Base-by-base conservation (phyloP, 331 rosid genomes). In the Prunus yedoensis region DNA sequence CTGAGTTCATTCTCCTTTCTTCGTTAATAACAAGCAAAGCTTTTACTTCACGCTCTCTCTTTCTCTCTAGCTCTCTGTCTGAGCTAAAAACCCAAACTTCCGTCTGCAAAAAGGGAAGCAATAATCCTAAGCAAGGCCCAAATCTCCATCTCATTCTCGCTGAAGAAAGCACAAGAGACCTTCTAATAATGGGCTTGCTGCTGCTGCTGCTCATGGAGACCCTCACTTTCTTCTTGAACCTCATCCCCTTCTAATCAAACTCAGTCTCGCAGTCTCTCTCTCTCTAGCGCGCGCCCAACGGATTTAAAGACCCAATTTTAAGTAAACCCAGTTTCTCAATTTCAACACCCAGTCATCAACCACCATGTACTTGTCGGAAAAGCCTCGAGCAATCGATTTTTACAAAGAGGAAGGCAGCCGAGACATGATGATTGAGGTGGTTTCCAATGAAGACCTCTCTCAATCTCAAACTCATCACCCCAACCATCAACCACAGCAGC, bases 391-490 rank as follows among this genome's bases (percentile, higher is more conserved):
- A 10, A 85, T 92, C 16, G 90, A 87, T 73, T 90, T 89, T 81
- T 88, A 88, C 93, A 91, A 91, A 47, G 89, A 85, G 69, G 91
- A 84, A 77, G 80, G 67, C 1, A 46, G 74, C 56, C 83, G 93
- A 12, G 95, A 94, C 56, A 88, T 95, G 97, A 88, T 95, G 88
- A 89, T 95, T 30, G 99, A 95, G 78, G 93, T 87, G 2, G 92
- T 86, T 15, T 46, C 89, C 25, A 86, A 82, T 80, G 86, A 75
- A 11, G 87, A 18, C 35, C 74, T 20, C 77, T 38, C 27, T 76
- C 69, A 65, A 65, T 63, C 68, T 13, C 79, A 51, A 43, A 16
- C 66, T 16, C 89, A 74, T 7, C 89, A 68, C 4, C 82, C 18
- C 1, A 13, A 58, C 12, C 71, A 62, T 9, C 84, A 58, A 12